Conservation (phyloP, 345 rosid species). For the Eucalyptus lansdowneana region DNA sequence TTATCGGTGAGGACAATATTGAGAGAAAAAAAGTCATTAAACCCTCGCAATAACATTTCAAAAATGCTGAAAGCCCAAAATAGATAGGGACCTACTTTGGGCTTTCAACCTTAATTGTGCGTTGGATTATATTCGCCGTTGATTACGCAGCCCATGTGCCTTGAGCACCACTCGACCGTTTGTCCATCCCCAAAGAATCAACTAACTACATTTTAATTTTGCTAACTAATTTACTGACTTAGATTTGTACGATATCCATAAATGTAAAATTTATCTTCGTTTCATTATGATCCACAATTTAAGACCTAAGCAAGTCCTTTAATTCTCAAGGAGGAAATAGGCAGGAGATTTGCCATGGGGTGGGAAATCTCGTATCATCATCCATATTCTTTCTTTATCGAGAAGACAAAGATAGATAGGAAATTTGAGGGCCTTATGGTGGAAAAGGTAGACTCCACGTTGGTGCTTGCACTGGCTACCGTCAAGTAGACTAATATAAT, state of each 20-base stretch:
- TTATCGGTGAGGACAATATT: no score
- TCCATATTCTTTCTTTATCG: accelerated
- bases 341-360: accelerated
- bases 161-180: neutral
- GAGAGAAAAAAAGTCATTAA: no score
- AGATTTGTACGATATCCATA: neutral
- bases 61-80: no score
- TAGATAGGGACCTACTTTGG: no score
- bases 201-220: neutral
- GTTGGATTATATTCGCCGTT: neutral
- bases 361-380: accelerated
- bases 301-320: no score
- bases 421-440: no score
- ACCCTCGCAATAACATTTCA: no score
- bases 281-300: neutral
- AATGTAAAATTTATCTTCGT: no score
- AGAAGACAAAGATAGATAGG: no score
- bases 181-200: neutral
- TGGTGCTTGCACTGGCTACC: accelerated
- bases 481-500: accelerated
- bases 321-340: no score
- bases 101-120: neutral
- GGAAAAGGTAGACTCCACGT: no score
- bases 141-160: neutral
- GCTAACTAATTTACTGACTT: neutral